Conservation (phyloP, 2,329 filamentous ascomycete genomes). For the Fusarium sp. region DNA sequence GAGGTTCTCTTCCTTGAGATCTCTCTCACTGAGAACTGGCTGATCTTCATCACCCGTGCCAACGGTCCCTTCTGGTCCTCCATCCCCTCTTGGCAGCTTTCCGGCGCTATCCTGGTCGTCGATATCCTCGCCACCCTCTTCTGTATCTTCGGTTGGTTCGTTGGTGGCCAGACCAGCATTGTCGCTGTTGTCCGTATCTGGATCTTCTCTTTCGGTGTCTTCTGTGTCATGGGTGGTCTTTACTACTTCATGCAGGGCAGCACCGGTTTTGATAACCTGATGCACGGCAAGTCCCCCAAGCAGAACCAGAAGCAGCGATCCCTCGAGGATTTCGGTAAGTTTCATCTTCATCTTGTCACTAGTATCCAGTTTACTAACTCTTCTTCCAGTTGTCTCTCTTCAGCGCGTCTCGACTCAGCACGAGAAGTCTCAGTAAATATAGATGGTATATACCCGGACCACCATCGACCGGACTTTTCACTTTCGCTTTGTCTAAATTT, state of each 20-base stretch:
- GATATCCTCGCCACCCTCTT: constrained; percentile 88
- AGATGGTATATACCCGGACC: constrained; percentile 54
- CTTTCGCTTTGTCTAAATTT: constrained; percentile 55
- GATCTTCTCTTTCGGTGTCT: constrained; percentile 91
- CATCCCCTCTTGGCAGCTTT: constrained; percentile 86
- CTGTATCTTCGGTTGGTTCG: constrained; percentile 87
- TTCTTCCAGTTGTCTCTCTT: constrained; percentile 78
- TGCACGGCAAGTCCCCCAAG: constrained; percentile 90
- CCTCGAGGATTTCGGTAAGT: constrained; percentile 89
- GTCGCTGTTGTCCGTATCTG: constrained; percentile 89
- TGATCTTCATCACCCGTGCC: constrained; percentile 95
- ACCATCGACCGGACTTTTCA: constrained; percentile 52
- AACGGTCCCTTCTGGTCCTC: constrained; percentile 94
- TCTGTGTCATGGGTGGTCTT: constrained; percentile 81
- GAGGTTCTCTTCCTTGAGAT: constrained; percentile 90
- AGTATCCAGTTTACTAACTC: constrained; percentile 59
- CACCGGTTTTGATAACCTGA: constrained; percentile 86
- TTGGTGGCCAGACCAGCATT: constrained; percentile 75
- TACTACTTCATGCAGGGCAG: constrained; percentile 84
- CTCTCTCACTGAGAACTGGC: constrained; percentile 92
- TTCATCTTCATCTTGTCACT: neutral
- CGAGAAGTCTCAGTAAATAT: constrained; percentile 81
- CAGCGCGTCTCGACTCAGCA: constrained; percentile 93
- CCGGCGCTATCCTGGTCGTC: constrained; percentile 81
- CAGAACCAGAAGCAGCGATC: constrained; percentile 85